Evolutionary conservation across 208 protist genomes (phyloP), one percentile per base, ranked within the genome.

Genomic region (Leishmania martiniquensis): DNA sequence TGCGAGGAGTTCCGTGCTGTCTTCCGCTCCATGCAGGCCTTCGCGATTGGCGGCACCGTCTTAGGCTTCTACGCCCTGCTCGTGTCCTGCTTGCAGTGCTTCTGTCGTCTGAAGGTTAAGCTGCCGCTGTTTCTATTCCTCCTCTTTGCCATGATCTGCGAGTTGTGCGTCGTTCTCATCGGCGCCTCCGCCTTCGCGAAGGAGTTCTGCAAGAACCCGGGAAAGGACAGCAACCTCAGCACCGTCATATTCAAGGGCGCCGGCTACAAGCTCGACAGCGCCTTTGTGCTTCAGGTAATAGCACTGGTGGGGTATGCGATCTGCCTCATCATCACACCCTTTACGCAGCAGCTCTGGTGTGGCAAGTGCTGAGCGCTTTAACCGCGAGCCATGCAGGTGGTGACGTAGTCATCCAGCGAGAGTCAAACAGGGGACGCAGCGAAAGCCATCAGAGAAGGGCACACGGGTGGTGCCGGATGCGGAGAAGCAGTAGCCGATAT

Each of bases 291-390:
- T 34, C 81, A 89, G n/a, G 86, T 92, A 45, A 75, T 89, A 5
- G 66, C 86, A 4, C 45, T 76, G 10, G 66, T 80, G 2, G 82
- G 75, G 37, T 89, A 82, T 59, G 29, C 85, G 0, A 70, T 90
- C 37, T 80, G 77, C 57, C 68, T 85, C n/a, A 75, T 92, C 60
- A 51, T 92, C 57, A 77, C 80, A 25, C 83, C 84, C 12, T 92
- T 89, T 68, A 87, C 88, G 1, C 86, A 88, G 82, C 75, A 89
- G 68, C 82, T 90, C 59, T 86, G 83, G 83, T 88, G 83, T 67
- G 88, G 85, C 39, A 89, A 87, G 55, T 72, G 45, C 65, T 90
- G 73, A 86, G 59, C 25, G 22, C 65, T 49, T 44, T 10, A 44
- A 29, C 39, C 5, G 25, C 32, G 42, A 13, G 25, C 42, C 25